Conservation (phyloP, 257 asterid species). For the Lavandula angustifolia region DNA sequence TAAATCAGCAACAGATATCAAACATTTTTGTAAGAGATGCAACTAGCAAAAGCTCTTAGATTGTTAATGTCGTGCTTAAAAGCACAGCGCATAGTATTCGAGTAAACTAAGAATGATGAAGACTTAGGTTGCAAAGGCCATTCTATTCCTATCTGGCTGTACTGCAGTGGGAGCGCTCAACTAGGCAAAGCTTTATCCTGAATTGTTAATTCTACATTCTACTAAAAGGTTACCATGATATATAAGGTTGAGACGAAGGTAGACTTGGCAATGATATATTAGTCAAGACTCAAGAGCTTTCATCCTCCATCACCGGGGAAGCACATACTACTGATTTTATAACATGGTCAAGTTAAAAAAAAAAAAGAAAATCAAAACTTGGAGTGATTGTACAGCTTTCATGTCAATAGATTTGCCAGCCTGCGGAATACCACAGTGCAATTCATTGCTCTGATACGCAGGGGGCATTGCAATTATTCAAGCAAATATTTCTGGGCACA, state of each 20-base stretch:
- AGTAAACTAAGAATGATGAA: too few species aligned
- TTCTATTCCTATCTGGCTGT: too few species aligned
- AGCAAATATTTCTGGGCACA: conserved; percentile 1
- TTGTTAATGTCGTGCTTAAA: background rate
- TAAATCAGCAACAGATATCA: background rate
- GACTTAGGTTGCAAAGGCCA: too few species aligned
- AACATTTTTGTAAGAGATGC: background rate
- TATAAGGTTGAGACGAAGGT: too few species aligned
- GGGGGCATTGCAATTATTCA: background rate
- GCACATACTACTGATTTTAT: background rate
- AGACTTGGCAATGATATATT: background rate
- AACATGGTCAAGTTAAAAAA: background rate
- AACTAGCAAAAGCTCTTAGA: background rate
- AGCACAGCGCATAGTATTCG: too few species aligned
- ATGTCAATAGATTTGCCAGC: background rate
- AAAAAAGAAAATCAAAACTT: background rate
- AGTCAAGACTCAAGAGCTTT: background rate
- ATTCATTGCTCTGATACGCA: conserved; percentile 3
- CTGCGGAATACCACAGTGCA: background rate
- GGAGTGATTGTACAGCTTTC: background rate
- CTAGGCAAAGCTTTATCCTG: too few species aligned
- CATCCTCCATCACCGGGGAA: conserved; percentile 2
- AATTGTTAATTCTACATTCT: too few species aligned
- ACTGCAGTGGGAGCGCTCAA: too few species aligned
- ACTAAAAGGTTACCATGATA: too few species aligned